Percentiles rank a stretch among this genome's conserved stretches.
Evolutionary conservation across 2,329 filamentous ascomycete species (phyloP).

Genomic region (Aspergillus sclerotialis): DNA sequence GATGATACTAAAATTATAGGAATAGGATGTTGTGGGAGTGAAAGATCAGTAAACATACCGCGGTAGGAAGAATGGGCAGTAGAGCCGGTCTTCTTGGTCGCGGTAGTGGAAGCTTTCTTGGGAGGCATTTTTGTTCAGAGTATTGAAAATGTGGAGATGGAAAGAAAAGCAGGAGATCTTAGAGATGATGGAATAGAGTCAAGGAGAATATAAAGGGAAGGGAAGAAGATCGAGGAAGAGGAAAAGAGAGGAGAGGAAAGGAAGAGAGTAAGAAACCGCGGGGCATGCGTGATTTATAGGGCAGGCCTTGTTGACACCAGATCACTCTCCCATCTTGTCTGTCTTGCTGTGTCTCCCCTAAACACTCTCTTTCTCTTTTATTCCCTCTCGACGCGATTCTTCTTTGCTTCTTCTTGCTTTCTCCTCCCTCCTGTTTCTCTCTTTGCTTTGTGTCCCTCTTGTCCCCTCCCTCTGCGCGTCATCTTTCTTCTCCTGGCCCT

Average conservation of each 20-base stretch:
- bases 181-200: conserved; percentile 10
- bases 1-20: conserved; percentile 26
- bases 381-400: conserved; percentile 6
- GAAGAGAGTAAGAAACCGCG: conserved; percentile 28
- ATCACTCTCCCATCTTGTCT: conserved; percentile 22
- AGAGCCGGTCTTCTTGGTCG: conserved; percentile 53
- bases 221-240: conserved; percentile 18
- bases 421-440: conserved; percentile 4
- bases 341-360: conserved; percentile 3
- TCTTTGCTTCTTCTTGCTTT: background rate
- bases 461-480: background rate
- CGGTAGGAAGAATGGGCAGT: conserved; percentile 59
- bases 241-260: conserved; percentile 30
- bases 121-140: conserved; percentile 48
- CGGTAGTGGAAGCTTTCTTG: conserved; percentile 52
- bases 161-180: conserved; percentile 2
- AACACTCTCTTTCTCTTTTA: too few species aligned
- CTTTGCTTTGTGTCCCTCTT: conserved; percentile 1
- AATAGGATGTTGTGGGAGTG: conserved; percentile 41
- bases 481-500: too few species aligned
- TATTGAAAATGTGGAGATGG: conserved; percentile 5
- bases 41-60: conserved; percentile 49
- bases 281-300: conserved; percentile 38
- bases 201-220: conserved; percentile 11
- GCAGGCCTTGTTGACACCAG: conserved; percentile 35